Evolutionary conservation across 805 yeast species (phyloP), one percentile per base, ranked within the genome.

Genomic region (Cephaloascus fragrans): DNA sequence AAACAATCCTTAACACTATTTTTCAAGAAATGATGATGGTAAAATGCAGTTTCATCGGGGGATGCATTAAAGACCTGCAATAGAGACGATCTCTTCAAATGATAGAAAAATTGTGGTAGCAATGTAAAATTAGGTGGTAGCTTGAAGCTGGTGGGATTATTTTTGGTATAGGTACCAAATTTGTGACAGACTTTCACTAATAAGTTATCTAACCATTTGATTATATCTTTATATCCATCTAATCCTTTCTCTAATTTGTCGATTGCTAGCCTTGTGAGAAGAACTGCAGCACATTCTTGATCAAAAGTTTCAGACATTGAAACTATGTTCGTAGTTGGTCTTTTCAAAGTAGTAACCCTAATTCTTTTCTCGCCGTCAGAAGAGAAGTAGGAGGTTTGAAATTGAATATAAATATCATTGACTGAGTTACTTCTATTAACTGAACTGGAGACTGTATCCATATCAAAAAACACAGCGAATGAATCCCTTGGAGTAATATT

Each of bases 21-120:
- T 33, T 43, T 50, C 36, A 54, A 39, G 33, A 62, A 61, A 52
- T 57, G 48, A 35, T 55, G 53, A 41, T 64, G 67, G 41, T 63
- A 55, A 42, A 44, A 57, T 12, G 71, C 65, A n/a, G 71, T 63
- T 45, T 67, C 73, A 40, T 68, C 73, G 0, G 73, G 73, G 37
- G 66, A 59, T 9, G 65, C 56, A 43, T 67, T 67, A 47, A 64
- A 66, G 3, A 62, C 57, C 32, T 55, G 48, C 6, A 66, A 45
- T 20, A 68, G 55, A 3, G 60, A 62, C 37, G 62, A 62, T 38
- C 57, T 52, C 37, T 67, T 47, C 39, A 67, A 51, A 38, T 56
- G 48, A 40, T 62, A 66, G 3, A 60, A 47, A 37, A 57, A 50
- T 14, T 52, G 40, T 2, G 69, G 66, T 14, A 67, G 38, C 0